Conservation (phyloP, 306 rosid genomes). For the Prunus campanulata region DNA sequence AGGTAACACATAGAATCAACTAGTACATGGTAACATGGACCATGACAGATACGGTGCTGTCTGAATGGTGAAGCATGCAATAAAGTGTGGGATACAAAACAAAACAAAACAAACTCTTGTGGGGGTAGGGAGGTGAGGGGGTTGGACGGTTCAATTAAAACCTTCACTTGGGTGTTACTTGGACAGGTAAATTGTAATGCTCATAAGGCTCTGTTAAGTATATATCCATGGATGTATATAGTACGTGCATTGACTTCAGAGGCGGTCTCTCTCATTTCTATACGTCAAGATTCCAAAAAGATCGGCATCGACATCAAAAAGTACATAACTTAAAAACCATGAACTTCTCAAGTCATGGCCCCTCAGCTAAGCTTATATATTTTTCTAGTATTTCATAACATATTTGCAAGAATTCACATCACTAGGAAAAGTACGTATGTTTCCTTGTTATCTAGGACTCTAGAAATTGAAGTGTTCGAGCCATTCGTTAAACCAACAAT, state of each 20-base stretch:
- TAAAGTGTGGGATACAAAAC: neutral
- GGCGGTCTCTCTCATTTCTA: neutral
- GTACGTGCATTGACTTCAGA: slow-evolving; percentile 5
- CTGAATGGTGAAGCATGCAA: neutral
- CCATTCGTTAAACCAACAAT: neutral
- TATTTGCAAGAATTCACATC: neutral
- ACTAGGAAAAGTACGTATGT: neutral
- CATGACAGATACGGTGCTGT: neutral
- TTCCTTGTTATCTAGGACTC: neutral
- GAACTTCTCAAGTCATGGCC: neutral
- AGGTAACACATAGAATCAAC: neutral
- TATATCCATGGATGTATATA: neutral
- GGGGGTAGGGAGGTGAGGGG: neutral
- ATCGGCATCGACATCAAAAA: slow-evolving; percentile 6
- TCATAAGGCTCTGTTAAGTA: too few species aligned
- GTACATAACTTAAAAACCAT: neutral
- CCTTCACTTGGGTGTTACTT: slow-evolving; percentile 2
- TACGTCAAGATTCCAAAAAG: slow-evolving; percentile 26
- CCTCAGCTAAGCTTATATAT: neutral
- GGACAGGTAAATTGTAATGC: neutral
- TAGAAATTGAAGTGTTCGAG: neutral
- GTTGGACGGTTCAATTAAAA: neutral
- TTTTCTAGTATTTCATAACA: neutral
- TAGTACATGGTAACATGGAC: neutral
- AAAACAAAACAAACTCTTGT: neutral